Evolutionary conservation across 2,329 filamentous ascomycete genomes (phyloP), one percentile per base, ranked within the genome.

Genomic region (Trichoderma arundinaceum): DNA sequence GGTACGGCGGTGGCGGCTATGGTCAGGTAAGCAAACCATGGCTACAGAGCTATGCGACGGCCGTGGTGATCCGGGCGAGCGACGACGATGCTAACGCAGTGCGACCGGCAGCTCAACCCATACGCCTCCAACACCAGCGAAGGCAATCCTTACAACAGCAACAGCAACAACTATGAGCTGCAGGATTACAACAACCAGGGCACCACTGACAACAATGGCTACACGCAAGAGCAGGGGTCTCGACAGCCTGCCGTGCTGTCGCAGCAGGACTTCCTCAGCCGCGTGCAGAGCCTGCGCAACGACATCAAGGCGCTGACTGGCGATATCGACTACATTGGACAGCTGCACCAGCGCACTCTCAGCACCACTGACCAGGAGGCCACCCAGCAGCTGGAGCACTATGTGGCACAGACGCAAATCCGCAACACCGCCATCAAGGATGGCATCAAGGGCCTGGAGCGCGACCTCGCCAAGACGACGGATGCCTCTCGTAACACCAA

Each of bases 351-450:
- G 81, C 88, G 88, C 74, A 84, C 89, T 28, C 84, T 94, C 33
- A 83, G 85, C 69, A 88, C 88, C 67, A 83, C 88, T 65, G 90
- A 92, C 75, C 78, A 79, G 49, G 74, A 77, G 43, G 82, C 84
- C 57, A 80, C 80, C 60, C 78, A 82, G 56, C 85, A 88, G 77
- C 83, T 92, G 28, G 88, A 94, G 77, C 82, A 84, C 71, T 82
- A 90, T 61, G 85, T 92, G 65, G 82, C 88, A 52, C 83, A 91
- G 71, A 92, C 90, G 5, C 89, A 92, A 76, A 80, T 88, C 69
- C 85, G 89, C 73, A 92, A 91, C 79, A 88, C 86, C n/a, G 82
- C 85, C 69, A 92, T 94, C 81, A 89, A 90, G 75, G 88, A 92
- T 74, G 88, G 91, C 78, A 91, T 94, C 81, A 91, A 91, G 77